phyloP scores from a whole-genome alignment of 768 basidiomycete genomes.

The Suillus ampliporus region DNA sequence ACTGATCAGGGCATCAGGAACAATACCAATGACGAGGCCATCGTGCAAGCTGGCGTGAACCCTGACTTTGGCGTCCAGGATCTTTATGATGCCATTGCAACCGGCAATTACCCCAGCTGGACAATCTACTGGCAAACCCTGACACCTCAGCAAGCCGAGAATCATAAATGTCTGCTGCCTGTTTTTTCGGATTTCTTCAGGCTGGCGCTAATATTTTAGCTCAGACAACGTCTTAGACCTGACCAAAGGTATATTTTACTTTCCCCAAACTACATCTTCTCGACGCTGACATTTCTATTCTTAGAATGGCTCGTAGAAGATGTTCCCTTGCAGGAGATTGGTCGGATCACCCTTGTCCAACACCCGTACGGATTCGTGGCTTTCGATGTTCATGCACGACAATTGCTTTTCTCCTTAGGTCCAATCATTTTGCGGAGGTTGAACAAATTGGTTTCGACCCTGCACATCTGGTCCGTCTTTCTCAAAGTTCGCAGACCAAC shows the following conservation, averaged over 20 bases:
- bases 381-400: constrained; percentile 4
- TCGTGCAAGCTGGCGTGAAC: constrained; percentile 44
- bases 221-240: constrained; percentile 57
- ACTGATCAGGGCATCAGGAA: constrained; percentile 47
- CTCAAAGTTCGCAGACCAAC: not conserved
- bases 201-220: constrained; percentile 1
- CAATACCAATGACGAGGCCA: constrained; percentile 43
- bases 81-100: constrained; percentile 59
- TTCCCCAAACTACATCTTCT: not conserved
- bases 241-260: constrained; percentile 43
- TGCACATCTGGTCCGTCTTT: constrained; percentile 47
- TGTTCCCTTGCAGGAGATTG: constrained; percentile 41
- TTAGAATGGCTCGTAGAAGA: constrained; percentile 44
- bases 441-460: constrained; percentile 56
- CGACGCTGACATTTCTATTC: not conserved
- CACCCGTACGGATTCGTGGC: constrained; percentile 35
- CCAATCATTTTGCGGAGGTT: constrained; percentile 43
- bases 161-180: constrained; percentile 40
- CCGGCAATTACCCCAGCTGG: constrained; percentile 58
- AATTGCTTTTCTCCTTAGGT: constrained; percentile 4
- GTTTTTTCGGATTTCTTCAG: not conserved
- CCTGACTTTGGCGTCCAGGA: constrained; percentile 62
- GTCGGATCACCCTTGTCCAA: constrained; percentile 44
- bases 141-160: constrained; percentile 56
- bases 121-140: constrained; percentile 62